Evolutionary conservation across 805 yeast species (phyloP).

Genomic region (Candida nitratophila): DNA sequence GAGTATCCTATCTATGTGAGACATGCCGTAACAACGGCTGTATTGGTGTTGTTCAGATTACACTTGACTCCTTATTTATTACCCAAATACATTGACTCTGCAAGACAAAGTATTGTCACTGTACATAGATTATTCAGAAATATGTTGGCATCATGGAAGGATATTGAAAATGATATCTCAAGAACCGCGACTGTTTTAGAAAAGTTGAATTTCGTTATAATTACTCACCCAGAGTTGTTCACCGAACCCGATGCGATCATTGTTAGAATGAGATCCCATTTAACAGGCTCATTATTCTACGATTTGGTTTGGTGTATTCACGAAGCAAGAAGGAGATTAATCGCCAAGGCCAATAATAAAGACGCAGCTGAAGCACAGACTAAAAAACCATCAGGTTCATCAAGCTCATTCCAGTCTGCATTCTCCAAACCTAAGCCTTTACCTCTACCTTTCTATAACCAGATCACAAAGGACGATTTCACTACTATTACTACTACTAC

Average conservation of each 20-base stretch:
- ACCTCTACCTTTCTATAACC: conserved; percentile 87
- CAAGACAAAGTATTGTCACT: conserved; percentile 89
- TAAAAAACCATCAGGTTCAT: no score
- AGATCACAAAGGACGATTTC: conserved; percentile 83
- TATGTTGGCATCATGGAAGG: conserved; percentile 87
- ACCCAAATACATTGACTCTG: conserved; percentile 75
- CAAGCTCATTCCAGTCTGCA: neutral
- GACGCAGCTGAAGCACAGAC: conserved; percentile 11
- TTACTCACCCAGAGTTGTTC: conserved; percentile 81
- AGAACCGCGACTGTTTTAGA: conserved; percentile 89
- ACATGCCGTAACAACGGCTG: conserved; percentile 79
- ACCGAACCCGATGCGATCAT: conserved; percentile 69
- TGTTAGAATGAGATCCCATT: conserved; percentile 83
- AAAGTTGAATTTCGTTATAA: conserved; percentile 77
- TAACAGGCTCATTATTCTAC: conserved; percentile 85
- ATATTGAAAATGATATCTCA: conserved; percentile 82
- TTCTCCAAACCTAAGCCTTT: conserved; percentile 19
- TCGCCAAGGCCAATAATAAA: conserved; percentile 23
- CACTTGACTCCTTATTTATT: conserved; percentile 71
- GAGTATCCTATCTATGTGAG: conserved; percentile 84
- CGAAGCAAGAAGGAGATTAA: conserved; percentile 76
- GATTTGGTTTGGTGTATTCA: conserved; percentile 93
- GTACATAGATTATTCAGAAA: conserved; percentile 84
- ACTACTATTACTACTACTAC: conserved; percentile 79
- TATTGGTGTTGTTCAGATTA: conserved; percentile 69